phyloP scores from a whole-genome alignment of 2,329 filamentous ascomycete species.

The Fusarium equiseti region DNA sequence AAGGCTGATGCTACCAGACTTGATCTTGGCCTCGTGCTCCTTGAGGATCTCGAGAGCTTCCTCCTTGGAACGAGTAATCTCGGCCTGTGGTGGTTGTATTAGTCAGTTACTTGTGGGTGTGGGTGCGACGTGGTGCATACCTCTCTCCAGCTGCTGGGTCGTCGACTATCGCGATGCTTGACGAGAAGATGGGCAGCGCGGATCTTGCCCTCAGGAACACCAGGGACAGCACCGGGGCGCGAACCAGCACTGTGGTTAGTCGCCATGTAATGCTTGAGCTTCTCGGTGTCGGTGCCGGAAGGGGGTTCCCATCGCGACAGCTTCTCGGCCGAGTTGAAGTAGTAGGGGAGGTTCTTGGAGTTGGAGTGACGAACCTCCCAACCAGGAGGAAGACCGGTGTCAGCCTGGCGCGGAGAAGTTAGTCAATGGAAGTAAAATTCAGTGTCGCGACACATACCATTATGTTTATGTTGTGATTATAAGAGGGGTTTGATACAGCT shows the following conservation, averaged over 20 bases:
- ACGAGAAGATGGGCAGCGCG: conserved; percentile 92
- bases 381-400: conserved; percentile 83
- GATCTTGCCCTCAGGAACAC: conserved; percentile 80
- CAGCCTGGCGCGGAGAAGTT: conserved; percentile 61
- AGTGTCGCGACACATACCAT: conserved; percentile 30
- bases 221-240: conserved; percentile 54
- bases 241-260: conserved; percentile 77
- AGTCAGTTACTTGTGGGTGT: not conserved
- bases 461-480: conserved; percentile 9
- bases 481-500: not conserved
- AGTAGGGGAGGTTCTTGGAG: conserved; percentile 98
- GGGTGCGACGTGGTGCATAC: conserved; percentile 49
- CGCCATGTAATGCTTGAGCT: conserved; percentile 94
- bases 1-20: conserved; percentile 74
- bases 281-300: conserved; percentile 86
- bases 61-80: conserved; percentile 89
- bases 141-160: conserved; percentile 94
- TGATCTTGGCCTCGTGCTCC: conserved; percentile 81
- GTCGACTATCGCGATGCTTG: conserved; percentile 89
- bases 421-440: not conserved
- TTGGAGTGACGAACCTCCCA: conserved; percentile 99
- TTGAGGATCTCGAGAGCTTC: conserved; percentile 85
- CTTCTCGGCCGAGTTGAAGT: conserved; percentile 90
- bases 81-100: conserved; percentile 59
- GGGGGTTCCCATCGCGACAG: conserved; percentile 97